These are phyloP conservation scores for Arachis stenosperma DNA, from an alignment of 306 rosid genomes.

Conservation along the genomic window DNA sequence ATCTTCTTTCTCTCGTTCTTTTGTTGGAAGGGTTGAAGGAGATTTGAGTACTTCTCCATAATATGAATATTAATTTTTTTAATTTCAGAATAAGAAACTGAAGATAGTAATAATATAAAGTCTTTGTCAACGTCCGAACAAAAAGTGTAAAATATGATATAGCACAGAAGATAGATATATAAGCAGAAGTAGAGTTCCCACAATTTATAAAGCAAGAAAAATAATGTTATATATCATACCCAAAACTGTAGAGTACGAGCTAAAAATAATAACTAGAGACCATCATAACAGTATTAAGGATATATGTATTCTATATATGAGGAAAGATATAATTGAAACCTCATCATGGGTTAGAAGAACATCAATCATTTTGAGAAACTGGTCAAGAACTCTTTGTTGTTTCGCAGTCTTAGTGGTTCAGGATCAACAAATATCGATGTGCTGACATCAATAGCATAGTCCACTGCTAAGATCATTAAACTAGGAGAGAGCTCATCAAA, in stretches of 20 bases:
- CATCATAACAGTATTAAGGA: conserved; percentile 27
- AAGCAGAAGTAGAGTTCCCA: not conserved
- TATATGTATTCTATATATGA: conserved; percentile 24
- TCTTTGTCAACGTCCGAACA: conserved; percentile 23
- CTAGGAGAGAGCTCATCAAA: conserved; percentile 88
- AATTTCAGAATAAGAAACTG: no score
- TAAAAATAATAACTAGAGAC: conserved; percentile 33
- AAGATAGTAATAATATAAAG: not conserved
- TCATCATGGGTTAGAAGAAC: conserved; percentile 91
- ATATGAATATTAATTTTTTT: conserved; percentile 3
- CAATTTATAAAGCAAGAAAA: conserved; percentile 12
- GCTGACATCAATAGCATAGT: conserved; percentile 85
- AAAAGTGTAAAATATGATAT: conserved; percentile 15
- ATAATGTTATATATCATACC: conserved; percentile 6
- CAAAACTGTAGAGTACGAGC: conserved; percentile 11
- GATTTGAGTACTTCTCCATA: not conserved
- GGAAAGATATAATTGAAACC: conserved; percentile 54
- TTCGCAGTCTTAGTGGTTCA: conserved; percentile 78
- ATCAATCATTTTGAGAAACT: conserved; percentile 73
- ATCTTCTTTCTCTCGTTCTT: no score
- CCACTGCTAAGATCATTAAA: conserved; percentile 59
- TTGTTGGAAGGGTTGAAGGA: no score
- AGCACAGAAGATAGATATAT: not conserved
- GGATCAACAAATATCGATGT: conserved; percentile 90
- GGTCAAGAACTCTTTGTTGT: conserved; percentile 71